phyloP scores from a whole-genome alignment of 805 yeast species.

The Lachancea mirantina region DNA sequence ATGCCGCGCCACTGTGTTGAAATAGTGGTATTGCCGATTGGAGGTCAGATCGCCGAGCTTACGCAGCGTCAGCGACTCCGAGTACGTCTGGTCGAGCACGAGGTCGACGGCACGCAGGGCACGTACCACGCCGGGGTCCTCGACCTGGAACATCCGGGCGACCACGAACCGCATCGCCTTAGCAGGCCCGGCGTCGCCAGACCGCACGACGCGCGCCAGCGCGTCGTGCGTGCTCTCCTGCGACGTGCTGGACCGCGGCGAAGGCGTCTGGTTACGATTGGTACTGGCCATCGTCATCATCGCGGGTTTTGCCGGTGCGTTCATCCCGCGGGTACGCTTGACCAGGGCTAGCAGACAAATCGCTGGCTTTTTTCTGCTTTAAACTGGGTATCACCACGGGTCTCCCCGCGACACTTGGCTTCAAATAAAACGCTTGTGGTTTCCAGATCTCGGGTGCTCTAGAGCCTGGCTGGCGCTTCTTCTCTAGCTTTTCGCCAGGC shows the following conservation, averaged over 20 bases:
- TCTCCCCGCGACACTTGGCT: too few species aligned
- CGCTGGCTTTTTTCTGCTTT: slow-evolving; percentile 4
- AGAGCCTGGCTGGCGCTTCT: too few species aligned
- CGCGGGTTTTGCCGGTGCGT: too few species aligned
- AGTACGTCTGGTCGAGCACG: slow-evolving; percentile 31
- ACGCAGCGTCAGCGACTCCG: slow-evolving; percentile 30
- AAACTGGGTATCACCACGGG: too few species aligned
- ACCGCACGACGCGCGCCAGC: slow-evolving; percentile 7
- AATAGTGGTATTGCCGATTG: slow-evolving; percentile 25
- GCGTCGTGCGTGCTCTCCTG: slow-evolving; percentile 2
- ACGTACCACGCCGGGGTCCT: slow-evolving; percentile 12
- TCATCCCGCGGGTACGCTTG: too few species aligned
- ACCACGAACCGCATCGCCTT: slow-evolving; percentile 23
- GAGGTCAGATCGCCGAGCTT: slow-evolving; percentile 24
- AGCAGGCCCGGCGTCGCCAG: slow-evolving; percentile 6
- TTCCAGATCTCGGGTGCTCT: too few species aligned
- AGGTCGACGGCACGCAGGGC: slow-evolving; percentile 24
- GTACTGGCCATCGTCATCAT: slow-evolving; percentile 6
- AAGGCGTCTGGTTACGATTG: slow-evolving; percentile 8
- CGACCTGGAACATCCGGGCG: slow-evolving; percentile 27
- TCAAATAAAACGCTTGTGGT: too few species aligned
- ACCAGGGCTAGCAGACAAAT: too few species aligned
- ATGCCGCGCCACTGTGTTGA: slow-evolving; percentile 29
- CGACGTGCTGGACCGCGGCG: slow-evolving; percentile 10
- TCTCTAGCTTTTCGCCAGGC: too few species aligned